Evolutionary conservation across 2,329 filamentous ascomycete genomes (phyloP), one percentile per base, ranked within the genome.

Genomic region (Trichoderma sp.): DNA sequence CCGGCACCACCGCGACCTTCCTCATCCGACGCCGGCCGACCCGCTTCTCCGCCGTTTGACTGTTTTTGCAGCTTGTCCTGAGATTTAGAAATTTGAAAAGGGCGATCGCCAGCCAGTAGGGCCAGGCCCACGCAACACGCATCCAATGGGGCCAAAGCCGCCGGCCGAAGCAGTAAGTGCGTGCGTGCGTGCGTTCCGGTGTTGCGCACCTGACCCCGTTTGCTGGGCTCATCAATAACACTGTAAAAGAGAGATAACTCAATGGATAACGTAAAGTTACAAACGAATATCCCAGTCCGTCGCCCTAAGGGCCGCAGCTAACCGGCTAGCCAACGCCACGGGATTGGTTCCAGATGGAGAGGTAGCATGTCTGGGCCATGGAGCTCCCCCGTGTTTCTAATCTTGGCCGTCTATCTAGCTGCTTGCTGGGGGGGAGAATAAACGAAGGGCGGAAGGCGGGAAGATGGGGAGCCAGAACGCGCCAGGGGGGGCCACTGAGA

Each of bases 1-100:
- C 64, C 64, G 64, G 54, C 50, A 35, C 37, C 35, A 17, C 59
- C 58, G 42, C 42, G 66, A 68, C 66, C 66, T 68, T 68, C 66
- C 59, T 45, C 59, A 68, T 67, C 58, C 50, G 65, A 61, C 35
- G n/a, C 64, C 54, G 56, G n/a, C 10, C 34, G 35, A 53, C 65
- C 56, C 57, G 58, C 65, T 67, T 61, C 64, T 66, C 64, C 64
- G 54, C 64, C 54, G 39, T 57, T 37, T 56, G 53, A 34, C 54
- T 53, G n/a, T 59, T 60, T 67, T 45, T 45, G 39, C 39, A 45
- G n/a, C n/a, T n/a, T 27, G 22, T 54, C 50, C 50, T 56, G 27
- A 34, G 12, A 35, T 32, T 34, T 29, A 56, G n/a, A n/a, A n/a
- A n/a, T n/a, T n/a, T n/a, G n/a, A n/a, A n/a, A n/a, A 64, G 37